phyloP scores from a whole-genome alignment of 257 asterid genomes.

The Hygrophila difformis region DNA sequence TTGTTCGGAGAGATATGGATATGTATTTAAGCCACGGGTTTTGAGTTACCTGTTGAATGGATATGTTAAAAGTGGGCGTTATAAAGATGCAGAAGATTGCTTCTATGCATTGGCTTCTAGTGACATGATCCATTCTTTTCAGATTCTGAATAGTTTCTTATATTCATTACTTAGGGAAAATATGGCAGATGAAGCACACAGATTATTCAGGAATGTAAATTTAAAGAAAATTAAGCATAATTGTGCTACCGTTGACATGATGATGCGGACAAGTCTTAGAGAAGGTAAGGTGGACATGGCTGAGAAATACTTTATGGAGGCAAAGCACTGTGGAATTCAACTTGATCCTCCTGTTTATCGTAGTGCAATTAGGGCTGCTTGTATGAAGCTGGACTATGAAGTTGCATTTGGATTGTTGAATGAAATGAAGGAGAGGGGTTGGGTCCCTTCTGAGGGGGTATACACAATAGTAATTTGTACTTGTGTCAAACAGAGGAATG shows the following conservation, averaged over 20 bases:
- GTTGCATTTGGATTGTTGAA: slow-evolving; percentile 43
- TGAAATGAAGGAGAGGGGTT: slow-evolving; percentile 65
- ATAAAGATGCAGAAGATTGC: slow-evolving; percentile 56
- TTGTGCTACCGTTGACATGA: slow-evolving; percentile 40
- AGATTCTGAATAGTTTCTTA: slow-evolving; percentile 34
- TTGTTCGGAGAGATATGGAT: slow-evolving; percentile 39
- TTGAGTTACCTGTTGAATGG: slow-evolving; percentile 46
- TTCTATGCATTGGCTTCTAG: slow-evolving; percentile 34
- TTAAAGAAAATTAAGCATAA: slow-evolving; percentile 33
- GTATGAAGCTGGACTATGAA: slow-evolving; percentile 30
- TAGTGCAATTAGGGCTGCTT: slow-evolving; percentile 47
- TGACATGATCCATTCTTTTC: slow-evolving; percentile 26
- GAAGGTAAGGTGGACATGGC: slow-evolving; percentile 56
- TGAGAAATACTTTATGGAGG: slow-evolving; percentile 36
- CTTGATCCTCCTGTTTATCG: slow-evolving; percentile 38
- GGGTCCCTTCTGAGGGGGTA: slow-evolving; percentile 57
- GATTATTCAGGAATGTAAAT: slow-evolving; percentile 33
- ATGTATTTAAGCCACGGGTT: slow-evolving; percentile 29
- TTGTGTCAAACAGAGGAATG: slow-evolving; percentile 55
- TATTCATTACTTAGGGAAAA: slow-evolving; percentile 35
- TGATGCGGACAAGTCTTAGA: slow-evolving; percentile 55
- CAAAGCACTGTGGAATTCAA: slow-evolving; percentile 38
- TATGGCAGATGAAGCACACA: slow-evolving; percentile 33
- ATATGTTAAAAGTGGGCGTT: slow-evolving; percentile 40
- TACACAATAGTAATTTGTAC: slow-evolving; percentile 42